A percentile compares a stretch with the other conserved stretches of the same genome.
phyloP scores from a whole-genome alignment of 2,329 filamentous ascomycete genomes.

The Emmonsiellopsis sp. region DNA sequence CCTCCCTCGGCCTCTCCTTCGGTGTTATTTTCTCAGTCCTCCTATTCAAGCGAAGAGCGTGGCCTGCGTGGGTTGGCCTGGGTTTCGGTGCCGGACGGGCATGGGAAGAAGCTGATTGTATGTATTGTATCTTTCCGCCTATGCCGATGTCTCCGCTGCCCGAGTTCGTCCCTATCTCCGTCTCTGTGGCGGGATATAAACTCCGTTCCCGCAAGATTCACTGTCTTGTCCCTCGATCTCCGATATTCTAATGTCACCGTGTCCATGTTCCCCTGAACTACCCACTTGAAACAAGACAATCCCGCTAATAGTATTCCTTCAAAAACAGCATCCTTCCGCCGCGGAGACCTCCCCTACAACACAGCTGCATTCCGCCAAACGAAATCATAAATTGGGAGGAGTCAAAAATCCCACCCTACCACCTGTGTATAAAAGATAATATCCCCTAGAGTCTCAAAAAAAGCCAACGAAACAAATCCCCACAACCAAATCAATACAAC shows the following conservation, averaged over 20 bases:
- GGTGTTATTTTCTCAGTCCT: constrained; percentile 98
- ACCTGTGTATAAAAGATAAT: no score
- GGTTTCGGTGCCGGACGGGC: constrained; percentile 94
- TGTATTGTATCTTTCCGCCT: constrained; percentile 19
- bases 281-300: background rate
- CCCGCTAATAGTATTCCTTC: background rate
- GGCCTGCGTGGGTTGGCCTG: constrained; percentile 89
- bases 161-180: background rate
- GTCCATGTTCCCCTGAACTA: constrained; percentile 1
- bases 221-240: no score
- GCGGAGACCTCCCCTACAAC: constrained; percentile 24
- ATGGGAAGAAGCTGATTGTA: constrained; percentile 96
- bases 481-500: no score
- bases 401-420: no score
- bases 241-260: no score
- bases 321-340: constrained; percentile 32
- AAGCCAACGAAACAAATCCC: no score
- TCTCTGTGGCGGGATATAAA: background rate
- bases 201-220: background rate
- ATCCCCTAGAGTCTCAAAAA: no score
- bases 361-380: constrained; percentile 25
- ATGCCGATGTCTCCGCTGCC: background rate
- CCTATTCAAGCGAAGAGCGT: constrained; percentile 93
- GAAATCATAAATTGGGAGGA: constrained; percentile 11
- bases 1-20: constrained; percentile 88